A percentile compares a stretch with the other conserved stretches of the same genome.
Evolutionary conservation across 768 basidiomycete genomes (phyloP).

Genomic region (Russula abietina): DNA sequence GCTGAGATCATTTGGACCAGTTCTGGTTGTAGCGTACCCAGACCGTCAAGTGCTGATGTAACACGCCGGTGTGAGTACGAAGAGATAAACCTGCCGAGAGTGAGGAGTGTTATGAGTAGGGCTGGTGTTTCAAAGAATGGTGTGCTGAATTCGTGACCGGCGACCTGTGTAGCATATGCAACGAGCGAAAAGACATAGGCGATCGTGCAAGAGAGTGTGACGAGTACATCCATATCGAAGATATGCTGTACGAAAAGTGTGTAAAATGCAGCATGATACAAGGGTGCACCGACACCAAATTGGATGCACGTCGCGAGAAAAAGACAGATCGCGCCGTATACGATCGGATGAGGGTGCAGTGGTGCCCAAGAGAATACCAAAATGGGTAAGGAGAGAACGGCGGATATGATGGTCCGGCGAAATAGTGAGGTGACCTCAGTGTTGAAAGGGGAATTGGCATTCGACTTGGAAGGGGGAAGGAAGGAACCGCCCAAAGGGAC

Average conservation of each 20-base stretch:
- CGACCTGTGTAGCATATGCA: slow-evolving; percentile 33
- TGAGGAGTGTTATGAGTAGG: slow-evolving; percentile 39
- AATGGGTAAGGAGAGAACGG: slow-evolving; percentile 37
- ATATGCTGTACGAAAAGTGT: slow-evolving; percentile 34
- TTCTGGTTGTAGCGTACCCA: slow-evolving; percentile 33
- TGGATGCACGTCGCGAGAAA: slow-evolving; percentile 38
- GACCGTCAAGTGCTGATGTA: slow-evolving; percentile 32
- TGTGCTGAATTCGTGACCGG: slow-evolving; percentile 30
- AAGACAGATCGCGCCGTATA: slow-evolving; percentile 36
- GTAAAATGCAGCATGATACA: slow-evolving; percentile 34
- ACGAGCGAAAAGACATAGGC: slow-evolving; percentile 40
- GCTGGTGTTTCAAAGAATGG: slow-evolving; percentile 42
- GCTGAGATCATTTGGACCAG: slow-evolving; percentile 31
- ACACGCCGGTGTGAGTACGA: slow-evolving; percentile 35
- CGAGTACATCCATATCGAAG: slow-evolving; percentile 38
- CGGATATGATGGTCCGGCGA: slow-evolving; percentile 31
- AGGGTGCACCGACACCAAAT: slow-evolving; percentile 32
- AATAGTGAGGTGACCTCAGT: slow-evolving; percentile 32
- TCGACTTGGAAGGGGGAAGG: slow-evolving; percentile 27
- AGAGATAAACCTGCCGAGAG: slow-evolving; percentile 37
- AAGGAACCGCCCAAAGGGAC: slow-evolving; percentile 26
- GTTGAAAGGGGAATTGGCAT: slow-evolving; percentile 27
- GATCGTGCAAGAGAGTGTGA: slow-evolving; percentile 36
- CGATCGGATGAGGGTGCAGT: slow-evolving; percentile 31
- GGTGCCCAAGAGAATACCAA: slow-evolving; percentile 41